Evolutionary conservation across 2,329 filamentous ascomycete genomes (phyloP), one percentile per base, ranked within the genome.

Genomic region (Cercospora zeae-maydis): DNA sequence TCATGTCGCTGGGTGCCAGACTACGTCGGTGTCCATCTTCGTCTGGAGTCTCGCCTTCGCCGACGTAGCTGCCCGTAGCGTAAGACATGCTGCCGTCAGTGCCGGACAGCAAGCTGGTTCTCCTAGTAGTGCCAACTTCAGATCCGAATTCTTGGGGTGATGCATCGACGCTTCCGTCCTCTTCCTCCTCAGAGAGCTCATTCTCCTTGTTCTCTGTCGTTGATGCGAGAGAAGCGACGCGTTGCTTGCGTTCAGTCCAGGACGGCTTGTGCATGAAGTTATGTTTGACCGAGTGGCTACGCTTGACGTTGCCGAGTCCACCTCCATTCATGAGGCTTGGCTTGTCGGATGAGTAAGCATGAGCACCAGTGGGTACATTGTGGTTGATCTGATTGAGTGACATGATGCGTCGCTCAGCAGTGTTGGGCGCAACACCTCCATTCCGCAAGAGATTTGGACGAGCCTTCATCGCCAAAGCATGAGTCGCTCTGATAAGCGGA

Each of bases 371-470:
- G 5, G 86, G 81, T 34, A 85, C 81, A 72, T 95, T 93, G 74
- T 88, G 88, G 59, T 86, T 91, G 70, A 98, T 96, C 77, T 97
- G 91, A 74, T 89, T 96, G 36, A 98, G 85, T 56, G 92, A 96
- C 63, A 96, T 84, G 71, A 98, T 97, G 54, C 95, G 87, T 42
- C 93, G 85, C 65, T 78, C 79, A 14, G 77, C 76, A 37, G 77
- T 70, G 60, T 73, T 74, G 4, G 72, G 71, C 30, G 56, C 56
- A 27, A 75, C 71, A 16, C 72, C 70, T n/a, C 75, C 74, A 62
- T 77, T 78, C 54, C 78, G 76, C 53, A 75, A 75, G 10, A 78
- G 71, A 30, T 75, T 73, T 37, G 78, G 76, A 16, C 81, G 75
- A 58, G 78, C 74, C 66, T 74, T 87, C 83, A 77, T 83, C 72